A percentile compares a stretch with the other conserved stretches of the same genome.
These are phyloP conservation scores for Dipodascopsis uninucleata DNA, from an alignment of 805 yeast genomes.

Conservation along the genomic window DNA sequence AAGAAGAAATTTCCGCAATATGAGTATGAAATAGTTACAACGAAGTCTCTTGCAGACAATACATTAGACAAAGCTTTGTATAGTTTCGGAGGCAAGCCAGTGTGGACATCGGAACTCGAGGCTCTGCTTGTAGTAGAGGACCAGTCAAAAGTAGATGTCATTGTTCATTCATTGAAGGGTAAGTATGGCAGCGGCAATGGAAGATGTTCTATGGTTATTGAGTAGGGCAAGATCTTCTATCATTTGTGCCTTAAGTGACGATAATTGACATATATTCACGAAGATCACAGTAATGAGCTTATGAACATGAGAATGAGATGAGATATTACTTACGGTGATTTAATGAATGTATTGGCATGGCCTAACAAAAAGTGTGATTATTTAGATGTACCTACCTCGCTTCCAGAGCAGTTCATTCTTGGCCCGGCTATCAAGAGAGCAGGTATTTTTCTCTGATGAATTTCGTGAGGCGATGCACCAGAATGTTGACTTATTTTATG, in stretches of 20 bases:
- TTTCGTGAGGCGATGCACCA: not conserved
- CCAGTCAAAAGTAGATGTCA: conserved; percentile 66
- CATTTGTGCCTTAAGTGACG: no score
- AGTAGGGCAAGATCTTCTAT: no score
- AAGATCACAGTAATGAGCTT: not conserved
- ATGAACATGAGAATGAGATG: not conserved
- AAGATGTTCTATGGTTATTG: no score
- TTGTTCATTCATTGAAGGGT: conserved; percentile 92
- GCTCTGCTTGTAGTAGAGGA: conserved; percentile 56
- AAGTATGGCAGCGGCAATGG: conserved; percentile 43
- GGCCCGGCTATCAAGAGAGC: conserved; percentile 84
- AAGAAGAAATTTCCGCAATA: conserved; percentile 58
- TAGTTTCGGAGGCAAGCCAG: conserved; percentile 91
- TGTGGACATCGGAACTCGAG: conserved; percentile 96
- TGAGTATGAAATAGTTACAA: conserved; percentile 71
- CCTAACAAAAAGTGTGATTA: no score
- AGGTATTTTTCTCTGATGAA: conserved; percentile 9
- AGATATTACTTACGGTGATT: not conserved
- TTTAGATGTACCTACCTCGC: conserved; percentile 61
- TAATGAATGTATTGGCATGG: not conserved
- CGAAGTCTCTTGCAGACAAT: conserved; percentile 87
- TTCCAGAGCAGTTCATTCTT: conserved; percentile 85
- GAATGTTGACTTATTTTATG: no score
- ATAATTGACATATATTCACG: conserved; percentile 4
- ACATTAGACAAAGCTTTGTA: conserved; percentile 80